These are phyloP conservation scores for Hyphopichia khmerensis DNA, from an alignment of 1,139 yeast genomes.

Conservation along the genomic window DNA sequence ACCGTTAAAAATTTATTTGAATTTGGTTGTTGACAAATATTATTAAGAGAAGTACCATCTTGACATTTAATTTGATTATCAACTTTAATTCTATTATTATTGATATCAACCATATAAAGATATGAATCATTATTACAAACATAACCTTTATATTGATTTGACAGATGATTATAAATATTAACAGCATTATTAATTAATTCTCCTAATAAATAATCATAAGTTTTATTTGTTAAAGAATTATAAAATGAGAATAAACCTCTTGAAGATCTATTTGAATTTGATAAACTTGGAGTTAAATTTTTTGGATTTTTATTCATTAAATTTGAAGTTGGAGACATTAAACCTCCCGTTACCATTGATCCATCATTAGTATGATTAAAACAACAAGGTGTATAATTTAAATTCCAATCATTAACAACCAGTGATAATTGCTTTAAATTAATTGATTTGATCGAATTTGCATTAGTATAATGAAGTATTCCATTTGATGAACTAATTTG, in stretches of 20 bases:
- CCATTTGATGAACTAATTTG: constrained; percentile 38
- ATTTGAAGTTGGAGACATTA: constrained; percentile 27
- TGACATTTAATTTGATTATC: constrained; percentile 34
- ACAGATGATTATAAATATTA: constrained; percentile 45
- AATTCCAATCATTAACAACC: constrained; percentile 13
- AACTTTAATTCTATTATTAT: constrained; percentile 32
- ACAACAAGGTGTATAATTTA: constrained; percentile 65
- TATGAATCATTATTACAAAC: constrained; percentile 82
- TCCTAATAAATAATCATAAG: constrained; percentile 61
- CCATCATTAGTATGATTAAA: constrained; percentile 56
- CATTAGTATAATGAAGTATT: constrained; percentile 32
- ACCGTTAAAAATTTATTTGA: constrained; percentile 29
- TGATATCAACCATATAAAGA: constrained; percentile 63
- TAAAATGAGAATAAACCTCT: constrained; percentile 65
- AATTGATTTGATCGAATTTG: constrained; percentile 21
- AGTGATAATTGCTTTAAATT: background rate
- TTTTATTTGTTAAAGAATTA: constrained; percentile 45
- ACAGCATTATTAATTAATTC: constrained; percentile 84
- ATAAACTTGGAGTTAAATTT: constrained; percentile 15
- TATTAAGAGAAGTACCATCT: constrained; percentile 39
- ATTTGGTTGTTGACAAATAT: constrained; percentile 33
- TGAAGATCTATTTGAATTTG: constrained; percentile 20
- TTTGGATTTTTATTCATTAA: constrained; percentile 24
- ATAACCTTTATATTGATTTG: constrained; percentile 50
- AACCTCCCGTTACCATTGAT: constrained; percentile 71